These are phyloP conservation scores for Pseudonectria foliicola DNA, from an alignment of 2,329 filamentous ascomycete genomes.

Conservation along the genomic window DNA sequence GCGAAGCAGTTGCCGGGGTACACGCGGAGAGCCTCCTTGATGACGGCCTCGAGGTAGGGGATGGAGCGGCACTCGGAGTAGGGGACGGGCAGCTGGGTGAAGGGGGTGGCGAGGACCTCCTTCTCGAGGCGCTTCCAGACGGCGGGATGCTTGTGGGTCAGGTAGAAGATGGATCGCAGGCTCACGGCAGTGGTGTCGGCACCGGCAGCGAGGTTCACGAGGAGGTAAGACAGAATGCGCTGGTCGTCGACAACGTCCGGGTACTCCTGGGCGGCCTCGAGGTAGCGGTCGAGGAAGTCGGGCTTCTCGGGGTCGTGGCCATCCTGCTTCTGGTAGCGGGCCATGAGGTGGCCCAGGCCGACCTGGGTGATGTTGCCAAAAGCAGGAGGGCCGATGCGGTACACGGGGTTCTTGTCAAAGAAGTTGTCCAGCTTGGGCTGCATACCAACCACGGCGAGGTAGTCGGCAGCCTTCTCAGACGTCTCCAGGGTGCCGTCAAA, in stretches of 20 bases:
- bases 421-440: constrained; percentile 13
- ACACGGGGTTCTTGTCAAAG: constrained; percentile 23
- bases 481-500: constrained; percentile 8
- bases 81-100: no score
- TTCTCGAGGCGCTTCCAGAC: constrained; percentile 10
- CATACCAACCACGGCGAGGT: background rate
- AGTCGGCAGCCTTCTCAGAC: constrained; percentile 23
- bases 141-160: constrained; percentile 26
- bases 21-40: constrained; percentile 42
- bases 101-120: constrained; percentile 12
- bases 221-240: constrained; percentile 28
- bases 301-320: constrained; percentile 4
- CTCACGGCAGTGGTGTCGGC: constrained; percentile 30
- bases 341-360: constrained; percentile 4
- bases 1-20: constrained; percentile 38
- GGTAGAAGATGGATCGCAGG: constrained; percentile 30
- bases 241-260: constrained; percentile 30
- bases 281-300: constrained; percentile 29
- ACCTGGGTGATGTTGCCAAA: constrained; percentile 8
- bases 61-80: no score
- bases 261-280: constrained; percentile 26
- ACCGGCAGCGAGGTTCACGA: constrained; percentile 29
- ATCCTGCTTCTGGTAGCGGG: constrained; percentile 4
- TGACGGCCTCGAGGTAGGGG: constrained; percentile 34
- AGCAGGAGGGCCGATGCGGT: constrained; percentile 17